Conservation (phyloP, 805 yeast species). For the Starmera dryadoides region DNA sequence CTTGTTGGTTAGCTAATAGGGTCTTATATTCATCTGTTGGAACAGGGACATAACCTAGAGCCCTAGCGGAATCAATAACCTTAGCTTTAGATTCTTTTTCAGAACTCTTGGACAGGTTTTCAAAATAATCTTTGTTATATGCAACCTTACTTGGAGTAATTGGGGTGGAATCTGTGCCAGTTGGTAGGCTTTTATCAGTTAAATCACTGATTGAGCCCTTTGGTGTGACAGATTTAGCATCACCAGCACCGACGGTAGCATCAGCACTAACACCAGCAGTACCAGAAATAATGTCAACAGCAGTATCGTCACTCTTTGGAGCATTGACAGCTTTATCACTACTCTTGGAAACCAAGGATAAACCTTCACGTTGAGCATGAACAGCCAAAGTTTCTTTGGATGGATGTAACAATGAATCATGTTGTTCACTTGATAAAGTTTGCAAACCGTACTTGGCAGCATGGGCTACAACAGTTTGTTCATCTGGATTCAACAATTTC, state of each 20-base stretch:
- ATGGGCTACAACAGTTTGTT: conserved; percentile 1
- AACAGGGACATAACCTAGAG: conserved; percentile 26
- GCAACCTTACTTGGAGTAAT: conserved; percentile 22
- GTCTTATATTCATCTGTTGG: conserved; percentile 26
- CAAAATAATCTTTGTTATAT: conserved; percentile 27
- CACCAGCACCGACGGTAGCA: not conserved
- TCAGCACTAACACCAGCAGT: not conserved
- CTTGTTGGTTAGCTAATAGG: conserved; percentile 22
- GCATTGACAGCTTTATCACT: not conserved
- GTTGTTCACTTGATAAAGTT: conserved; percentile 5
- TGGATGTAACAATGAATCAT: conserved; percentile 12
- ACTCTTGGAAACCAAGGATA: conserved; percentile 6
- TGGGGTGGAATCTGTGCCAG: conserved; percentile 2
- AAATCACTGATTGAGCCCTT: not conserved
- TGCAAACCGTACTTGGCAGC: conserved; percentile 7
- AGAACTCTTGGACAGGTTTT: conserved; percentile 22
- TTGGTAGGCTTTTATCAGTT: not conserved
- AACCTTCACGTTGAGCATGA: conserved; percentile 17
- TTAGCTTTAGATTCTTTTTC: conserved; percentile 20
- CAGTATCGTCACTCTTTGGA: conserved; percentile 4
- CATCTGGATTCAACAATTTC: conserved; percentile 2
- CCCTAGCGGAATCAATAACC: conserved; percentile 24
- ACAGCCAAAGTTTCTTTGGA: conserved; percentile 11
- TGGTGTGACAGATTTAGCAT: not conserved
- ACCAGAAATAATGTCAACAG: conserved; percentile 3